Percentiles rank a stretch among this genome's conserved stretches.
Conservation (phyloP, 371 early-diverging fungal species). For the Phascolomyces articulosus region DNA sequence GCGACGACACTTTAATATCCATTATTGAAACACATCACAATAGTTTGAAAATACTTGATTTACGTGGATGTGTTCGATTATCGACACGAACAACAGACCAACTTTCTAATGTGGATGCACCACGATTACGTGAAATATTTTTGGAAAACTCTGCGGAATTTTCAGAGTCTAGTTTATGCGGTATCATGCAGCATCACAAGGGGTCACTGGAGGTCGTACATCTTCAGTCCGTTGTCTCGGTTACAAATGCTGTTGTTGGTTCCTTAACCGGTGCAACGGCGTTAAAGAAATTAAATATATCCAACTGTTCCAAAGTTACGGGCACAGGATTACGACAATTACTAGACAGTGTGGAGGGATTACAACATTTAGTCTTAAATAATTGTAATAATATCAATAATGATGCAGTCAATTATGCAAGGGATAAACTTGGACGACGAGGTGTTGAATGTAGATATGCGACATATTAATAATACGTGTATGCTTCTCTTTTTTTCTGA, state of each 20-base stretch:
- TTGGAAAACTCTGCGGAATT: constrained; percentile 3
- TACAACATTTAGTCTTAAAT: constrained; percentile 20
- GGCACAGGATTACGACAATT: constrained; percentile 31
- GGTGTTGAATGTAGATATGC: constrained; percentile 74
- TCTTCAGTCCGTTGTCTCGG: constrained; percentile 4
- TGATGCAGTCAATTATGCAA: constrained; percentile 32
- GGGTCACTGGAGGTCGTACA: constrained; percentile 2
- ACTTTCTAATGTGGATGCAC: not conserved
- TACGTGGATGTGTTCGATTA: constrained; percentile 8
- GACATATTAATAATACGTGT: not conserved
- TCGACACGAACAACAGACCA: not conserved
- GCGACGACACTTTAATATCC: not conserved
- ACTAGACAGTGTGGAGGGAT: constrained; percentile 13
- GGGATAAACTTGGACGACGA: constrained; percentile 14
- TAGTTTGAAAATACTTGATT: constrained; percentile 6
- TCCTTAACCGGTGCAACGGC: constrained; percentile 11
- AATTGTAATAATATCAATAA: constrained; percentile 25
- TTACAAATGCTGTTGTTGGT: constrained; percentile 22
- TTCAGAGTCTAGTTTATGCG: not conserved
- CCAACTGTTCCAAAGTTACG: constrained; percentile 26
- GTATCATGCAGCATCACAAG: constrained; percentile 8
- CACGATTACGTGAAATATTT: constrained; percentile 6
- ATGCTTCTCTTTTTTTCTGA: too few species aligned
- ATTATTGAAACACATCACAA: not conserved
- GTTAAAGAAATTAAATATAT: constrained; percentile 25